Evolutionary conservation across 768 basidiomycete species (phyloP).

Genomic region (Leccinum longicurvipes): DNA sequence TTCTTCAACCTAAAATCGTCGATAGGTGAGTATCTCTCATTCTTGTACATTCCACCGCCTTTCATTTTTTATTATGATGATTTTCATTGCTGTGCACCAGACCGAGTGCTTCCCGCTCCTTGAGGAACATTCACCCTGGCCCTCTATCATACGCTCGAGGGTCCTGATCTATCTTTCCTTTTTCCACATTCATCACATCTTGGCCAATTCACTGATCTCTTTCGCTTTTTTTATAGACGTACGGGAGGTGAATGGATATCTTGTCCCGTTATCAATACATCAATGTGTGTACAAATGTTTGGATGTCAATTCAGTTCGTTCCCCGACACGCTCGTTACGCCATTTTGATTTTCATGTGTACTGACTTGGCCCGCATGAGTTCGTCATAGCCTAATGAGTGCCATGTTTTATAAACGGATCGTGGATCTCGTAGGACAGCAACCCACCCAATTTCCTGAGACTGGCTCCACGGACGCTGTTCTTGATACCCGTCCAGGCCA

Average conservation of each 20-base stretch:
- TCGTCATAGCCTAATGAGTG: too few species aligned
- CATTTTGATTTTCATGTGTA: conserved; percentile 80
- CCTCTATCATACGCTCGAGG: conserved; percentile 34
- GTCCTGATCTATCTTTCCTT: conserved; percentile 23
- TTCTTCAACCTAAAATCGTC: too few species aligned
- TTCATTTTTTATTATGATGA: conserved; percentile 34
- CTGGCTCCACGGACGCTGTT: conserved; percentile 89
- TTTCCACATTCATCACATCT: neutral
- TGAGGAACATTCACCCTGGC: conserved; percentile 33
- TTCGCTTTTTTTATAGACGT: too few species aligned
- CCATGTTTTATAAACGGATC: too few species aligned
- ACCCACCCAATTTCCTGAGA: conserved; percentile 81
- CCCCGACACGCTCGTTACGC: conserved; percentile 1
- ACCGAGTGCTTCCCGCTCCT: conserved; percentile 30
- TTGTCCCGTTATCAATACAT: neutral
- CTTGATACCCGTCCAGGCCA: conserved; percentile 94
- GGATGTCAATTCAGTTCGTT: neutral
- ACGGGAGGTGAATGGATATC: neutral
- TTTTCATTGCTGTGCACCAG: conserved; percentile 36
- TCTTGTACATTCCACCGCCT: neutral
- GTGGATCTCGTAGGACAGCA: conserved; percentile 44
- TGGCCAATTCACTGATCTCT: conserved; percentile 1
- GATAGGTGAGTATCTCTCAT: conserved; percentile 2
- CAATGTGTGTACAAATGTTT: neutral
- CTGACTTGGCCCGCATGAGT: too few species aligned